Percentiles rank a stretch among this genome's conserved stretches.
phyloP scores from a whole-genome alignment of 2,329 filamentous ascomycete species.

The Falciphora oryzae region DNA sequence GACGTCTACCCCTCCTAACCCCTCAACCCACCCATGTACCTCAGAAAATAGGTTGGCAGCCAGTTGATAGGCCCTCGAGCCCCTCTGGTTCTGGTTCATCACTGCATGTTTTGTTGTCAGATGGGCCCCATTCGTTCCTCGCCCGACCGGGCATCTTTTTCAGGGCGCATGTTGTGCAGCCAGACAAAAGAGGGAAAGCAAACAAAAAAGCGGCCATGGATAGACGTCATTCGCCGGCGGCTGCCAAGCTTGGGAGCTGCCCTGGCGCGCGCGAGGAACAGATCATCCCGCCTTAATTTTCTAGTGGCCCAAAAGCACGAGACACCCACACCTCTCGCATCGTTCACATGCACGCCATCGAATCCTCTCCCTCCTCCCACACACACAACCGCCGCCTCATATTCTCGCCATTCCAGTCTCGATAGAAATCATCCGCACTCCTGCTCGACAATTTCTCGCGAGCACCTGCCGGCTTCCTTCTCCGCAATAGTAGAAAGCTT shows the following conservation, averaged over 20 bases:
- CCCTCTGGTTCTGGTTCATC: neutral
- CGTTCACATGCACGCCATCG: neutral
- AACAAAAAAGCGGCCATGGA: neutral
- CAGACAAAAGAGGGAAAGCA: no score
- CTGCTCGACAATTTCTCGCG: neutral
- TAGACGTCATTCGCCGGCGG: neutral
- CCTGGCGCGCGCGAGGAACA: no score
- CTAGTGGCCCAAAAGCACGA: neutral
- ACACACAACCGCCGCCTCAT: neutral
- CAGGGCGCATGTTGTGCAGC: neutral
- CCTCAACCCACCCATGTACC: no score
- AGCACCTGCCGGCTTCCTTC: neutral
- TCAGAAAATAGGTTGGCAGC: neutral
- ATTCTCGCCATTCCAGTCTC: neutral
- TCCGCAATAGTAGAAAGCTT: neutral
- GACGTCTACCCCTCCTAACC: no score
- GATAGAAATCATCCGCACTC: neutral
- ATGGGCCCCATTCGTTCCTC: neutral
- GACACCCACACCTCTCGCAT: neutral
- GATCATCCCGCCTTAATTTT: neutral
- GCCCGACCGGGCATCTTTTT: neutral
- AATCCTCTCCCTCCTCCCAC: neutral
- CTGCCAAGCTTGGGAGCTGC: neutral
- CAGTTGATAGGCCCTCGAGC: neutral
- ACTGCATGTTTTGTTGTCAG: neutral